phyloP scores from a whole-genome alignment of 1,139 yeast genomes.

The Hansenula sp. region DNA sequence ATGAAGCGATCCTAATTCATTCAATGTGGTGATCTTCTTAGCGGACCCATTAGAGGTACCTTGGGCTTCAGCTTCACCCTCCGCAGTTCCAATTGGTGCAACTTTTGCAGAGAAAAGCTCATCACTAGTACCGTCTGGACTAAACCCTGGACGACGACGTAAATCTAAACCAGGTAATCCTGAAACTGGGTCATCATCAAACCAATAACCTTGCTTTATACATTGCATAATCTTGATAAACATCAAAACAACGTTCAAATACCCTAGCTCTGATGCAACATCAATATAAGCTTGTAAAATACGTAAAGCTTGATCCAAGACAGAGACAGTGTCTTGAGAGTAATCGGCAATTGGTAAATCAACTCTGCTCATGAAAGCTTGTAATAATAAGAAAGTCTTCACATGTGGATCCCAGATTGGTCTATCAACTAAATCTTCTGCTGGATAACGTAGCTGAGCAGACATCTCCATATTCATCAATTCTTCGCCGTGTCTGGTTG shows the following conservation, averaged over 20 bases:
- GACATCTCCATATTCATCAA: slow-evolving; percentile 89
- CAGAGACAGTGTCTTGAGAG: slow-evolving; percentile 88
- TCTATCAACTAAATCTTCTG: slow-evolving; percentile 46
- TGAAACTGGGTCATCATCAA: slow-evolving; percentile 66
- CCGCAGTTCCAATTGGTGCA: not conserved
- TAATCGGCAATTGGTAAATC: slow-evolving; percentile 95
- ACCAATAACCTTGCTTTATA: slow-evolving; percentile 86
- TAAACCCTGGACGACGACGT: slow-evolving; percentile 24
- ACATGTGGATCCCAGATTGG: slow-evolving; percentile 96
- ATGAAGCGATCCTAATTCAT: slow-evolving; percentile 13
- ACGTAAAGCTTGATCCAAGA: slow-evolving; percentile 91
- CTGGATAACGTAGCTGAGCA: slow-evolving; percentile 72
- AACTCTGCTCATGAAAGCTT: slow-evolving; percentile 79
- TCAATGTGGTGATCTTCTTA: slow-evolving; percentile 5
- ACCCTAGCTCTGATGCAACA: slow-evolving; percentile 82
- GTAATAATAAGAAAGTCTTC: slow-evolving; percentile 78
- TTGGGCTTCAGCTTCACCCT: slow-evolving; percentile 18
- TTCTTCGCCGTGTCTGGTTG: slow-evolving; percentile 95
- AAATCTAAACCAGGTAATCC: slow-evolving; percentile 67
- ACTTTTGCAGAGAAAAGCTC: slow-evolving; percentile 5
- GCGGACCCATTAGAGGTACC: slow-evolving; percentile 1
- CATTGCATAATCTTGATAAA: slow-evolving; percentile 77
- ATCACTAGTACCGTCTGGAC: slow-evolving; percentile 24
- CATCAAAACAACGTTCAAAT: slow-evolving; percentile 51
- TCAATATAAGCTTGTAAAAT: slow-evolving; percentile 90